These are phyloP conservation scores for Apiospora saccharicola DNA, from an alignment of 2,329 filamentous ascomycete genomes.

Conservation along the genomic window DNA sequence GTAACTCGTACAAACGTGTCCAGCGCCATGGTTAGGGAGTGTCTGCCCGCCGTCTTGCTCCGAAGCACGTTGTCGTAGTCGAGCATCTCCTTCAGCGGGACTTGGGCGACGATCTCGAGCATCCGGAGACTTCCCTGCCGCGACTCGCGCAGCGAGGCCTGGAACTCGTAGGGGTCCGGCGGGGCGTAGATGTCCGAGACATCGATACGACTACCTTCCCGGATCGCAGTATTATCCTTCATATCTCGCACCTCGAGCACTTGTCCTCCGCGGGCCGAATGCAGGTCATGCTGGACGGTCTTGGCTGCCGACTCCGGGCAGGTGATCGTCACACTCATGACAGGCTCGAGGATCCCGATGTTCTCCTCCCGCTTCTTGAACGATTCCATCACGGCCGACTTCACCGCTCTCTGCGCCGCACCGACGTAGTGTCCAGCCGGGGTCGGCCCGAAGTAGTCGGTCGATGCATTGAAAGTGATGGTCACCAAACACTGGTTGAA, in stretches of 20 bases:
- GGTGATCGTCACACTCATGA: constrained; percentile 88
- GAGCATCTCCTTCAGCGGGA: constrained; percentile 96
- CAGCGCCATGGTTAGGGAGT: constrained; percentile 65
- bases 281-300: constrained; percentile 82
- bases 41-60: constrained; percentile 85
- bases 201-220: constrained; percentile 64
- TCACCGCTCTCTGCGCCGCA: constrained; percentile 68
- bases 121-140: constrained; percentile 57
- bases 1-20: constrained; percentile 65
- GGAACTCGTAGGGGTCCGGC: constrained; percentile 77
- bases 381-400: constrained; percentile 71
- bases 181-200: constrained; percentile 82
- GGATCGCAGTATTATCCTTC: constrained; percentile 79
- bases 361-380: constrained; percentile 54
- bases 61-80: constrained; percentile 90
- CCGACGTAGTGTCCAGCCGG: constrained; percentile 73
- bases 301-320: constrained; percentile 85
- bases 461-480: constrained; percentile 70
- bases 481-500: constrained; percentile 78
- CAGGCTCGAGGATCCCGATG: constrained; percentile 84
- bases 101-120: constrained; percentile 79
- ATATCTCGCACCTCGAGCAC: constrained; percentile 72
- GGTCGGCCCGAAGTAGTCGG: constrained; percentile 71
- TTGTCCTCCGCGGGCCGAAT: constrained; percentile 76
- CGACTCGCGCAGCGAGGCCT: constrained; percentile 60